phyloP scores from a whole-genome alignment of 192 early-diverging fungal genomes.

The Umbelopsis ramanniana region DNA sequence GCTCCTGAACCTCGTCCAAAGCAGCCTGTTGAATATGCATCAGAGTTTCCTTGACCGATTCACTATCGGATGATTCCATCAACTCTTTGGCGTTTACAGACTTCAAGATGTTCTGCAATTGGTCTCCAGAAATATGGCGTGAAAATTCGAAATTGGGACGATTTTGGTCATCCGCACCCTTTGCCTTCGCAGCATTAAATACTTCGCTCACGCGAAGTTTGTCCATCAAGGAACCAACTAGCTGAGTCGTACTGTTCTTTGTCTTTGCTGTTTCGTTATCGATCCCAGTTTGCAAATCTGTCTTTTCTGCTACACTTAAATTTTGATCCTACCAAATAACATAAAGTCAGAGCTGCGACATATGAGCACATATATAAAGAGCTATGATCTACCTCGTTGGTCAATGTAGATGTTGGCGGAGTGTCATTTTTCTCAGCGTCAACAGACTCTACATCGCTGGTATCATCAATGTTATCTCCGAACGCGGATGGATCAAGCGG shows the following conservation, averaged over 20 bases:
- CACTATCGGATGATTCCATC: constrained; percentile 7
- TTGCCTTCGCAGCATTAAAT: constrained; percentile 8
- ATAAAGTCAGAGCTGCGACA: background rate
- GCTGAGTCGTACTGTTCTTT: background rate
- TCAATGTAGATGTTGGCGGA: background rate
- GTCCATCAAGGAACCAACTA: constrained; percentile 3
- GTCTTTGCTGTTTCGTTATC: background rate
- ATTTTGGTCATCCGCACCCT: background rate
- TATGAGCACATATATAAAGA: background rate
- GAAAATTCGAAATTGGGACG: background rate
- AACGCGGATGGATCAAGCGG: background rate
- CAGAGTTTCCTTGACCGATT: constrained; percentile 25
- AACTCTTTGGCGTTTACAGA: background rate
- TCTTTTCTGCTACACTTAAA: background rate
- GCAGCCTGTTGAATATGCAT: constrained; percentile 40
- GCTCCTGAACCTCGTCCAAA: constrained; percentile 35
- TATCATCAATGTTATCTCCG: background rate
- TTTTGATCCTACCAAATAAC: background rate
- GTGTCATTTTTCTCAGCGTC: background rate
- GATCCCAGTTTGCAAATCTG: background rate
- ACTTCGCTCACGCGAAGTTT: background rate
- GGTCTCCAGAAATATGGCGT: constrained; percentile 12
- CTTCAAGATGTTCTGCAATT: constrained; percentile 1
- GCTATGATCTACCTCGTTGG: background rate
- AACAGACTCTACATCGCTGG: background rate